Percentiles rank a stretch among this genome's conserved stretches.
These are phyloP conservation scores for Eutypa lata DNA, from an alignment of 2,329 filamentous ascomycete species.

Conservation along the genomic window DNA sequence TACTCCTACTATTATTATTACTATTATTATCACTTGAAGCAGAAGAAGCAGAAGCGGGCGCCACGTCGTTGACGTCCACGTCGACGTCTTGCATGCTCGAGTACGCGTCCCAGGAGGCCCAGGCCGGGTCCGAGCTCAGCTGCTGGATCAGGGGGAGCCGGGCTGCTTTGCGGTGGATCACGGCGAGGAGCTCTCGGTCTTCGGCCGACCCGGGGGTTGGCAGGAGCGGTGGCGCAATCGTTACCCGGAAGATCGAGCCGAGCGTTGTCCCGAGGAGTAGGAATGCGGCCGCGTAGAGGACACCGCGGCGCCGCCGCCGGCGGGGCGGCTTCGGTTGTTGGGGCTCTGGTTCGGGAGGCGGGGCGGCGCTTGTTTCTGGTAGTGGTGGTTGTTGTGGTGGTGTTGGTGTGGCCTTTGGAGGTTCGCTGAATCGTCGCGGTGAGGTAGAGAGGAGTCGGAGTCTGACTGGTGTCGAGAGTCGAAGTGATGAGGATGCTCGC, in stretches of 20 bases:
- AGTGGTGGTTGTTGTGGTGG: neutral
- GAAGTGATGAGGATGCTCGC: neutral
- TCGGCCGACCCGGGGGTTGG: constrained; percentile 35
- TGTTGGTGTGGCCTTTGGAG: neutral
- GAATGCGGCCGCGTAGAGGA: constrained; percentile 32
- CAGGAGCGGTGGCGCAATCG: constrained; percentile 41
- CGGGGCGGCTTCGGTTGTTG: constrained; percentile 18
- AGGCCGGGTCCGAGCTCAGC: constrained; percentile 40
- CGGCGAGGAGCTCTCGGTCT: constrained; percentile 37
- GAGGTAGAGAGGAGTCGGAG: neutral
- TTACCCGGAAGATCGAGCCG: constrained; percentile 37
- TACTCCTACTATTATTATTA: no score
- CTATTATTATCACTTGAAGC: no score
- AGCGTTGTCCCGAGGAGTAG: constrained; percentile 36
- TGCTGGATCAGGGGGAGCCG: constrained; percentile 46
- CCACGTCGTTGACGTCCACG: neutral
- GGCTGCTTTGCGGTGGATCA: constrained; percentile 40
- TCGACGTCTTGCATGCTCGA: constrained; percentile 11
- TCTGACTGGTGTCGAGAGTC: neutral
- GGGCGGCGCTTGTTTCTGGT: neutral
- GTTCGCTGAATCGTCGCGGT: neutral
- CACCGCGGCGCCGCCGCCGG: constrained; percentile 15
- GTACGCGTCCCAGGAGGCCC: constrained; percentile 41
- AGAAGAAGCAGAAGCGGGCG: constrained; percentile 3
- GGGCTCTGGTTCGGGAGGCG: constrained; percentile 1